Conservation (phyloP, 805 yeast species). For the Cyberlindnera mycetangii region DNA sequence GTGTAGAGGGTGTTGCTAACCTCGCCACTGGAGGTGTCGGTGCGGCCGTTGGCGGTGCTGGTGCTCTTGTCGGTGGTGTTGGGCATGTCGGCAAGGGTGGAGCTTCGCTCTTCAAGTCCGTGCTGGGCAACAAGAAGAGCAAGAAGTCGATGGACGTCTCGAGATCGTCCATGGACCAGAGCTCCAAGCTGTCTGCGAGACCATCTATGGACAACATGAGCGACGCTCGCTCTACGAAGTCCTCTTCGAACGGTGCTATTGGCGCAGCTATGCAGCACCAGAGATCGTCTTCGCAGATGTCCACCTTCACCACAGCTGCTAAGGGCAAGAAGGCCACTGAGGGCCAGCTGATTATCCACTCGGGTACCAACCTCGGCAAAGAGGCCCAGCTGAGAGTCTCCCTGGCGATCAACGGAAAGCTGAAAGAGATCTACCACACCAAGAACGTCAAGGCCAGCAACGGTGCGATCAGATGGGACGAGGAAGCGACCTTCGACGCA, state of each 20-base stretch:
- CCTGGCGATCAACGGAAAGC: slow-evolving; percentile 41
- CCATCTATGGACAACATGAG: slow-evolving; percentile 8
- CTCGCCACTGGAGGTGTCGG: slow-evolving; percentile 42
- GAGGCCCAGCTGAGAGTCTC: slow-evolving; percentile 52
- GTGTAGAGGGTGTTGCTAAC: slow-evolving; percentile 40
- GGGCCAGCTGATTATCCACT: slow-evolving; percentile 53
- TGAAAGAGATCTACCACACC: slow-evolving; percentile 64
- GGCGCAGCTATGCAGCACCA: slow-evolving; percentile 15
- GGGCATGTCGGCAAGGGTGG: slow-evolving; percentile 46
- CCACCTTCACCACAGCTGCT: slow-evolving; percentile 22
- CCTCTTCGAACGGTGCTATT: slow-evolving; percentile 7
- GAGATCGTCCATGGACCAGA: slow-evolving; percentile 29
- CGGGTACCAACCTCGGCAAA: slow-evolving; percentile 42
- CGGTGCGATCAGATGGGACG: slow-evolving; percentile 55
- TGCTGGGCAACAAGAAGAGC: slow-evolving; percentile 31
- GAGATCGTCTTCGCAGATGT: slow-evolving; percentile 23
- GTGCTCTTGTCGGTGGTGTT: slow-evolving; percentile 47
- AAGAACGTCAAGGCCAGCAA: slow-evolving; percentile 49
- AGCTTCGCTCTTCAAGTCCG: slow-evolving; percentile 37
- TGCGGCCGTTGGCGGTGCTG: slow-evolving; percentile 39
- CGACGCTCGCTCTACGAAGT: slow-evolving; percentile 9
- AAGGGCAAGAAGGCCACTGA: slow-evolving; percentile 21
- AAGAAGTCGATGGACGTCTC: slow-evolving; percentile 31
- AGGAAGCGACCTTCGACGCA: slow-evolving; percentile 64
- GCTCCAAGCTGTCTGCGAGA: slow-evolving; percentile 4